Conservation (phyloP, 352 stramenopile genomes). For the Plasmopara halstedii region DNA sequence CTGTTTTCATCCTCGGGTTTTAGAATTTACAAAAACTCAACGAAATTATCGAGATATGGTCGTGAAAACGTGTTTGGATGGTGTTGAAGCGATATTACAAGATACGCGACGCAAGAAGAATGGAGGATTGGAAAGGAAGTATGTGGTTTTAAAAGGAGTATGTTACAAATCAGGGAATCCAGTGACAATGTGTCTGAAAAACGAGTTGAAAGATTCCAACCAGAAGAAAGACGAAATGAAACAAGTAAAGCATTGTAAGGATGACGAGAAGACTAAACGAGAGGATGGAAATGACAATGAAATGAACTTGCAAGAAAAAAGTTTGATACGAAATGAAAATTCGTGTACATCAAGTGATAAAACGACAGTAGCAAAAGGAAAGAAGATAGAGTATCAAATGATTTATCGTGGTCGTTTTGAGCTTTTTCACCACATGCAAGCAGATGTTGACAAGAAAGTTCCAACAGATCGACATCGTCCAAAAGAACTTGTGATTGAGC, state of each 20-base stretch:
- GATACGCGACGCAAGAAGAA: constrained; percentile 21
- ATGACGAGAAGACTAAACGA: not conserved
- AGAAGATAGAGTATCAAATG: constrained; percentile 55
- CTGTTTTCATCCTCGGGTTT: constrained; percentile 86
- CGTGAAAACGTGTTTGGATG: constrained; percentile 81
- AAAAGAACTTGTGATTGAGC: constrained; percentile 57
- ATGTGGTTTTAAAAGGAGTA: constrained; percentile 81
- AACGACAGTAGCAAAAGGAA: no score
- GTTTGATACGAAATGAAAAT: no score
- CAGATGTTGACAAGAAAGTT: constrained; percentile 25
- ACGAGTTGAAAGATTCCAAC: constrained; percentile 4
- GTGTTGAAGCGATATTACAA: constrained; percentile 55
- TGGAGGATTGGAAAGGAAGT: constrained; percentile 33
- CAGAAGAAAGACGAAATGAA: constrained; percentile 12
- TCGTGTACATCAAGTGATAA: no score
- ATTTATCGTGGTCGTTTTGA: constrained; percentile 67
- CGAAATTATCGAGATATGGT: constrained; percentile 82
- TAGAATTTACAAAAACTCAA: constrained; percentile 52
- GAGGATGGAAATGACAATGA: not conserved
- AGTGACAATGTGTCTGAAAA: constrained; percentile 63
- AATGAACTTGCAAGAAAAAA: not conserved
- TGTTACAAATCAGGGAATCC: constrained; percentile 78
- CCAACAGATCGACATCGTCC: constrained; percentile 33
- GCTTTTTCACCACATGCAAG: constrained; percentile 67
- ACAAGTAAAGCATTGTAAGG: not conserved